phyloP scores from a whole-genome alignment of 208 protist genomes.

The Crithidia expoeki region DNA sequence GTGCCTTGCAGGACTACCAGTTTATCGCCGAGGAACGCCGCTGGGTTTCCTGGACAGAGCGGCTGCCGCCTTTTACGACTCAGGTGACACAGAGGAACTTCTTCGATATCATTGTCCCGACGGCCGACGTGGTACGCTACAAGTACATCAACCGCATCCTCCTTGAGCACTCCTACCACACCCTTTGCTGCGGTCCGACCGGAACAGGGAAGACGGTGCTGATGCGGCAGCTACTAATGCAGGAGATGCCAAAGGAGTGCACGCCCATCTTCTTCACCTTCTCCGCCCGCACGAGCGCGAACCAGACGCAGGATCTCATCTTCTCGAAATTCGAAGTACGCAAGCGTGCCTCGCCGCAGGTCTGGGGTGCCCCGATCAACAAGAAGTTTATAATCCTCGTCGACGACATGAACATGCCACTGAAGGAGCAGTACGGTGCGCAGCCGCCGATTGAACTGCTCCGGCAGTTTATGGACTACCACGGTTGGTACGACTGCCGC shows the following conservation, averaged over 20 bases:
- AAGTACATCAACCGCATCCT: constrained; percentile 95
- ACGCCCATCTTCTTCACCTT: constrained; percentile 97
- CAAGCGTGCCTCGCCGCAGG: constrained; percentile 92
- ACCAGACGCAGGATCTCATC: constrained; percentile 98
- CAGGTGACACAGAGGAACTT: constrained; percentile 90
- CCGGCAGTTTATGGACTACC: constrained; percentile 98
- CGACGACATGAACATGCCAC: constrained; percentile 99
- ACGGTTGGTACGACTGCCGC: constrained; percentile 96
- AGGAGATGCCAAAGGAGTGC: constrained; percentile 94
- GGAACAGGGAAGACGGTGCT: constrained; percentile 98
- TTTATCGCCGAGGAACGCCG: constrained; percentile 86
- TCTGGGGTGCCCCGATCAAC: constrained; percentile 97
- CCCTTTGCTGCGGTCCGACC: constrained; percentile 97
- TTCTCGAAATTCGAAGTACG: constrained; percentile 97
- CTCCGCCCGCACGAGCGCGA: constrained; percentile 97
- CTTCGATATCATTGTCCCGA: constrained; percentile 97
- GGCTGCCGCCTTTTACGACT: constrained; percentile 81
- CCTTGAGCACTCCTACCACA: constrained; percentile 88
- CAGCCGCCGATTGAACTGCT: constrained; percentile 99
- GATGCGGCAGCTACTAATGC: constrained; percentile 94
- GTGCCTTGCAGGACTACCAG: constrained; percentile 95
- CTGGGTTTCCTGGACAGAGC: constrained; percentile 95
- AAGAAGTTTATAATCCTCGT: constrained; percentile 97
- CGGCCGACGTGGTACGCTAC: constrained; percentile 96
- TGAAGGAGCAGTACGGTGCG: constrained; percentile 97